Evolutionary conservation across 2,329 filamentous ascomycete genomes (phyloP), one percentile per base, ranked within the genome.

Genomic region (Penicillium hordei): DNA sequence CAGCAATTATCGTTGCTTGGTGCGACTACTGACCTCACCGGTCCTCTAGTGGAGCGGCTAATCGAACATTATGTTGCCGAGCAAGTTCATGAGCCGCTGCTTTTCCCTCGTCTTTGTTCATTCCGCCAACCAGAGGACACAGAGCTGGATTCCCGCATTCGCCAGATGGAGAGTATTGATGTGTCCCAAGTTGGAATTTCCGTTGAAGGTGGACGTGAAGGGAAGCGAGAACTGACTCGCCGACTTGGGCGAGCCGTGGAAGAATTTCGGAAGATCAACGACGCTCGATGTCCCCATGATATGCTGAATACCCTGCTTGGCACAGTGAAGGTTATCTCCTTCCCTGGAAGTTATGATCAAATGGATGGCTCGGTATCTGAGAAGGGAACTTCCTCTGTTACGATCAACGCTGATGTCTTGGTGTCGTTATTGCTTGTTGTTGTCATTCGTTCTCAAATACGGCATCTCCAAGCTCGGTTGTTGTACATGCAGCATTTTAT

Each of bases 401-500:
- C 86, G 0, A 86, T 89, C 67, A 89, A 96, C 68, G 94, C 94
- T 4, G 94, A 99, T 75, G 91, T 93, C 0, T 79, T 99, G 29
- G 94, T 99, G 2, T 97, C 94, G 0, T 78, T 99, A 58, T 82
- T 99, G 15, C 81, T 99, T 21, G 87, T 96, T 60, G 92, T 99
- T 17, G 90, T 99, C 12, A 97, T 99, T 60, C 85, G 93, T 61
- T 91, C 93, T 12, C 90, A 94, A 59, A 87, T 96, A 27, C 87
- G 90, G 58, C 89, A 97, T 74, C 80, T 99, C 9, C 91, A 96
- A 67, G 92, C 94, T 3, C 85, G 93, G 21, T 79, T 99, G 46
- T 82, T 89, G n/a, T 99, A 97, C 72, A 96, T 97, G 82, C 89
- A 93, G 43, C 91, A 96, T 69, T 99, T 97, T 70, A 94, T 97